These are phyloP conservation scores for Malassezia restricta DNA, from an alignment of 1,284 basidiomycete genomes.

Conservation along the genomic window DNA sequence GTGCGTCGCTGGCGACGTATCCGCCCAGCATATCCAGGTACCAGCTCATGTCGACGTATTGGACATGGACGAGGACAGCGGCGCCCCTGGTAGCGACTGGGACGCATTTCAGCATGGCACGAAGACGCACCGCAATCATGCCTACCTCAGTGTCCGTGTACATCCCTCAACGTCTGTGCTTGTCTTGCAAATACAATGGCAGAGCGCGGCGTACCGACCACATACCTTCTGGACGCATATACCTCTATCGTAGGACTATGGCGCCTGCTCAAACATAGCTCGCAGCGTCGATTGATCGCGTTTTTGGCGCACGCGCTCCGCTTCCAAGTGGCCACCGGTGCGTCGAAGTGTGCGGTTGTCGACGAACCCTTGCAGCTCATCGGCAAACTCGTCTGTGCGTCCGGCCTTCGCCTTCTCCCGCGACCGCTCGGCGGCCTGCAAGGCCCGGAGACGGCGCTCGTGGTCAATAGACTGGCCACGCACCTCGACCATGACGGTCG, in stretches of 20 bases:
- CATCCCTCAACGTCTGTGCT: neutral
- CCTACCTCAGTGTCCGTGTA: neutral
- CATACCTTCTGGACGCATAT: slow-evolving; percentile 4
- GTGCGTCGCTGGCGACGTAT: neutral
- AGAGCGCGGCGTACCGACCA: neutral
- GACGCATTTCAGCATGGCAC: neutral
- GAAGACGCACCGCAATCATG: slow-evolving; percentile 3
- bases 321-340: slow-evolving; percentile 39
- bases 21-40: neutral
- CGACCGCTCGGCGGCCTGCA: slow-evolving; percentile 39
- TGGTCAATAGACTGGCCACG: slow-evolving; percentile 41
- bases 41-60: neutral
- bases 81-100: neutral
- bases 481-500: slow-evolving; percentile 45
- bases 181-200: neutral
- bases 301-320: slow-evolving; percentile 35
- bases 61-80: slow-evolving; percentile 1
- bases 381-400: slow-evolving; percentile 37
- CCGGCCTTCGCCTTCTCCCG: slow-evolving; percentile 26
- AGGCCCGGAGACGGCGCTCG: slow-evolving; percentile 39
- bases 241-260: neutral
- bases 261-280: slow-evolving; percentile 29
- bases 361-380: slow-evolving; percentile 42
- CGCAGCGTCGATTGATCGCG: slow-evolving; percentile 38
- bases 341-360: slow-evolving; percentile 39